Percentiles rank a stretch among this genome's conserved stretches.
Conservation (phyloP, 331 rosid species). For the Acacia concinna region DNA sequence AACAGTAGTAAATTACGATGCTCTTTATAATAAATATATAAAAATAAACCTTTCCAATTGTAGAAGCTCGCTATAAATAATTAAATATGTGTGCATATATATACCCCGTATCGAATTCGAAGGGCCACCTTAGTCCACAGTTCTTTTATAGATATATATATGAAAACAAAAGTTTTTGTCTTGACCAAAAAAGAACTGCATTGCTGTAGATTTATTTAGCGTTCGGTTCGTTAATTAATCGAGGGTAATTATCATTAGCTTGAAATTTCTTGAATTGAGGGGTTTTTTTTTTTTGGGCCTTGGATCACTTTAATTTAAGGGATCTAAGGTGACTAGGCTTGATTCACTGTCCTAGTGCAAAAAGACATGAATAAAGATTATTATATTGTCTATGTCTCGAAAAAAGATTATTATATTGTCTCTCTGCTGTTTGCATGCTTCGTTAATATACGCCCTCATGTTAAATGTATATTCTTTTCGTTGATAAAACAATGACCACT, state of each 20-base stretch:
- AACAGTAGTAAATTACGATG: not conserved
- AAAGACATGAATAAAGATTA: not conserved
- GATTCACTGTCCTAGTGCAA: not conserved
- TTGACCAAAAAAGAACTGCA: too few relatives aligned
- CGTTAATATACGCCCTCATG: not conserved
- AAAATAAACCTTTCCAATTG: constrained; percentile 2
- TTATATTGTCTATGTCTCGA: not conserved
- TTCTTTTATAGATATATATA: not conserved
- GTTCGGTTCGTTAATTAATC: not conserved
- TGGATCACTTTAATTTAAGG: not conserved
- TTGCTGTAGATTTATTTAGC: not conserved
- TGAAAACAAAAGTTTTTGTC: not conserved
- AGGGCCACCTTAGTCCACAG: not conserved
- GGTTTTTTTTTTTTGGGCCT: not conserved
- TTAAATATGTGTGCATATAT: not conserved
- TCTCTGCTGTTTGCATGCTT: not conserved
- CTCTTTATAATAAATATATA: not conserved
- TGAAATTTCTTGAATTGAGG: not conserved
- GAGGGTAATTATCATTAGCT: not conserved
- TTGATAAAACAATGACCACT: not conserved
- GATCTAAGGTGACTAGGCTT: constrained; percentile 17
- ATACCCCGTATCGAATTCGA: not conserved
- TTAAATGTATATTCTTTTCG: not conserved
- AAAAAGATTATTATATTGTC: not conserved
- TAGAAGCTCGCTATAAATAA: not conserved